Evolutionary conservation across 345 rosid species (phyloP).

Genomic region (Hirschfeldia incana): DNA sequence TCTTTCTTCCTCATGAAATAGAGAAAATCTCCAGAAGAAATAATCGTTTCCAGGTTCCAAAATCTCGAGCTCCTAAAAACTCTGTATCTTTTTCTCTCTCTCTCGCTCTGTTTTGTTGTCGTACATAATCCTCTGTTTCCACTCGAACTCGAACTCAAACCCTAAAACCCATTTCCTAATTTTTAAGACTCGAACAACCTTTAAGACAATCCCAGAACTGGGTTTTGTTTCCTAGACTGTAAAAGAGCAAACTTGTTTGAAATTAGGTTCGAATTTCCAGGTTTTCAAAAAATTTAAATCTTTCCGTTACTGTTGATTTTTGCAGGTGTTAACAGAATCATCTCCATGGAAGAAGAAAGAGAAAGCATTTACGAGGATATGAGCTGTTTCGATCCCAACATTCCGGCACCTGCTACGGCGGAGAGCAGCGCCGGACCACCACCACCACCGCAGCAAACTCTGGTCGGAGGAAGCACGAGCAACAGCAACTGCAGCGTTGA

Average conservation of each 20-base stretch:
- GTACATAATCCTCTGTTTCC: neutral
- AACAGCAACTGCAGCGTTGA: slow-evolving; percentile 42
- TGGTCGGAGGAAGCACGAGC: slow-evolving; percentile 38
- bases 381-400: slow-evolving; percentile 52
- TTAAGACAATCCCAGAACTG: neutral
- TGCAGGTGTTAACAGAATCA: slow-evolving; percentile 27
- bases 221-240: slow-evolving; percentile 1
- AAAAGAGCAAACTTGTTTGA: slow-evolving; percentile 6
- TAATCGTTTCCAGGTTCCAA: neutral
- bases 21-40: neutral
- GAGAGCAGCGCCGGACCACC: slow-evolving; percentile 8
- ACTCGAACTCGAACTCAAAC: slow-evolving; percentile 7
- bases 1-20: slow-evolving; percentile 10
- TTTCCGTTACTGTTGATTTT: slow-evolving; percentile 11
- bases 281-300: neutral
- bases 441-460: neutral
- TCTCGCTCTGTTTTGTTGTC: neutral
- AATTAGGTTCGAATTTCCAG: neutral
- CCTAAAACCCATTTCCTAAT: slow-evolving; percentile 10
- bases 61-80: neutral
- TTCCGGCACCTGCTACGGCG: slow-evolving; percentile 37
- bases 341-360: slow-evolving; percentile 2
- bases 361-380: slow-evolving; percentile 51
- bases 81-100: no score
- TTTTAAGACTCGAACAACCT: neutral